Conservation (phyloP, 2,329 filamentous ascomycete species). For the Alternaria sp. region DNA sequence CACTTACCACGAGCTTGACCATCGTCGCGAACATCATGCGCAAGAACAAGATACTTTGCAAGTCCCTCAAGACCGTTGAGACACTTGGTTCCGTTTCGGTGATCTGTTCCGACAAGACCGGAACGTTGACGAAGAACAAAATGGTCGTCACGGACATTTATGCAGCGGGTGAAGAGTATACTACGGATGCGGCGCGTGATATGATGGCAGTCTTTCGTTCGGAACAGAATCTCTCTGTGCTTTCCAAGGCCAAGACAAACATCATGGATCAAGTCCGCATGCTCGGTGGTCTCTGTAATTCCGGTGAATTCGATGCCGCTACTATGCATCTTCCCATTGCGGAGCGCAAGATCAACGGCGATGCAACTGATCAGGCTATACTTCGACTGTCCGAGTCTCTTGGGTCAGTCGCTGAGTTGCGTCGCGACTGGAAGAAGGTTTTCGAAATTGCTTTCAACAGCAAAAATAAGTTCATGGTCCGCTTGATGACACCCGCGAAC, state of each 20-base stretch:
- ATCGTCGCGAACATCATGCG: slow-evolving; percentile 79
- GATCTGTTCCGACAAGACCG: slow-evolving; percentile 80
- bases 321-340: slow-evolving; percentile 65
- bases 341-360: slow-evolving; percentile 71
- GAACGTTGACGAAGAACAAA: slow-evolving; percentile 71
- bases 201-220: slow-evolving; percentile 33
- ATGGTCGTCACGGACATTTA: slow-evolving; percentile 76
- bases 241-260: slow-evolving; percentile 33
- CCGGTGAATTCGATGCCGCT: slow-evolving; percentile 74
- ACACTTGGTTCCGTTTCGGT: slow-evolving; percentile 75
- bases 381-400: slow-evolving; percentile 73
- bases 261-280: slow-evolving; percentile 62
- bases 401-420: slow-evolving; percentile 64
- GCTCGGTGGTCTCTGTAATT: slow-evolving; percentile 73
- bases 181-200: slow-evolving; percentile 57
- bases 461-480: slow-evolving; percentile 84
- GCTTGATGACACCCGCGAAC: slow-evolving; percentile 57
- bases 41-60: slow-evolving; percentile 78
- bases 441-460: slow-evolving; percentile 74
- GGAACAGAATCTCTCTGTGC: slow-evolving; percentile 46
- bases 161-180: slow-evolving; percentile 61
- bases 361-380: slow-evolving; percentile 78
- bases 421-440: slow-evolving; percentile 67
- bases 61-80: slow-evolving; percentile 79
- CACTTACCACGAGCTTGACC: slow-evolving; percentile 65